These are phyloP conservation scores for Naganishia randhawae DNA, from an alignment of 768 basidiomycete genomes.

Conservation along the genomic window DNA sequence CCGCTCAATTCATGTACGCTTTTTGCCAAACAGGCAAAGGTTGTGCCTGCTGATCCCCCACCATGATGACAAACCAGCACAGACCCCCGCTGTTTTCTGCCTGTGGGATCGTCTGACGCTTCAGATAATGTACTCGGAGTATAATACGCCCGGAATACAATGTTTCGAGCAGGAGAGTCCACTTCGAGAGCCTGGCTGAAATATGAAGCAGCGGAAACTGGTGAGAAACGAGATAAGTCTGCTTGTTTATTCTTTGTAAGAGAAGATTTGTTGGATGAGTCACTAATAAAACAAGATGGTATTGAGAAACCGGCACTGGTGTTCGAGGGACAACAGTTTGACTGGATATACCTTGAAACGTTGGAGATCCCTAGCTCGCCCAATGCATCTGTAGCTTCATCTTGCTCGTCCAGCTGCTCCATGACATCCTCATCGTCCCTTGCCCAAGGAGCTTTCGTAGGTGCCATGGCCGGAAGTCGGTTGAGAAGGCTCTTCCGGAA, in stretches of 20 bases:
- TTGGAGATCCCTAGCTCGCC: conserved; percentile 48
- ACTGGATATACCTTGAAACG: background rate
- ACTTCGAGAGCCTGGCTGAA: conserved; percentile 79
- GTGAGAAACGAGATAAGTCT: conserved; percentile 61
- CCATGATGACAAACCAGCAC: conserved; percentile 93
- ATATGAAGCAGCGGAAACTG: conserved; percentile 71
- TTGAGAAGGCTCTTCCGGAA: conserved; percentile 46
- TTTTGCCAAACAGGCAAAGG: conserved; percentile 86
- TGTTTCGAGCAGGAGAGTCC: conserved; percentile 59
- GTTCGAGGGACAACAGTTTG: background rate
- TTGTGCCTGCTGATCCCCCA: conserved; percentile 86
- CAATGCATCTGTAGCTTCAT: conserved; percentile 61
- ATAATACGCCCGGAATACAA: conserved; percentile 78
- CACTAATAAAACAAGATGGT: conserved; percentile 3
- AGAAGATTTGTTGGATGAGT: conserved; percentile 58
- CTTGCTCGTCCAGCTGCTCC: conserved; percentile 53
- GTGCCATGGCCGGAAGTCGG: conserved; percentile 40
- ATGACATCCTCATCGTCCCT: conserved; percentile 41
- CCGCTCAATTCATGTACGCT: conserved; percentile 62
- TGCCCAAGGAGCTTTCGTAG: conserved; percentile 48
- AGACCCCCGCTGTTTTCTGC: conserved; percentile 52
- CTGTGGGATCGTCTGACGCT: background rate
- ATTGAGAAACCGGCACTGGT: background rate
- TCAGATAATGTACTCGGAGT: conserved; percentile 60
- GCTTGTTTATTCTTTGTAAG: conserved; percentile 65